Evolutionary conservation across 1,284 basidiomycete species (phyloP).

Genomic region (Cutaneotrichosporon daszewskae): DNA sequence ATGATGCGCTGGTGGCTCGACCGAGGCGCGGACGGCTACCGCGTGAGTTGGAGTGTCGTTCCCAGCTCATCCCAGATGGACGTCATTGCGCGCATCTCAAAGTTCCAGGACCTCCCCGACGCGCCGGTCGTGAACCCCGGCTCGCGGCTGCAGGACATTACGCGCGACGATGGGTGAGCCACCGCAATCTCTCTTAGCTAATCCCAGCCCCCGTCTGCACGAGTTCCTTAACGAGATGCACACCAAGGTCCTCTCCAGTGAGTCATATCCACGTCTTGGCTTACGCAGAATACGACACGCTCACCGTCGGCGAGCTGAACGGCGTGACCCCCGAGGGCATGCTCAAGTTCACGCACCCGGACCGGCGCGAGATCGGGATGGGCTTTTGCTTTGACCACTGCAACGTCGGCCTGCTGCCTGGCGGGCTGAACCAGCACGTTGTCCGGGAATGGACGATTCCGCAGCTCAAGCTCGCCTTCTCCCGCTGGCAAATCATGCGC

Average conservation of each 20-base stretch:
- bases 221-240: constrained; percentile 66
- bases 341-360: constrained; percentile 57
- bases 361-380: constrained; percentile 51
- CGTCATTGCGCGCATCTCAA: constrained; percentile 6
- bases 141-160: constrained; percentile 54
- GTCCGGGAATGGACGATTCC: constrained; percentile 52
- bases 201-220: constrained; percentile 62
- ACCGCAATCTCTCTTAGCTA: no score
- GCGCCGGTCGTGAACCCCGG: constrained; percentile 55
- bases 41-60: constrained; percentile 6
- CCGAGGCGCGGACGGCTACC: constrained; percentile 50
- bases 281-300: neutral
- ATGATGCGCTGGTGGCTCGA: constrained; percentile 51
- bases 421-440: neutral
- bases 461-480: constrained; percentile 57
- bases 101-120: constrained; percentile 57
- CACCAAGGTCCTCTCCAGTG: constrained; percentile 50
- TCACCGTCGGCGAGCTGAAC: constrained; percentile 41
- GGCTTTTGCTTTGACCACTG: constrained; percentile 32
- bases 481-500: constrained; percentile 58
- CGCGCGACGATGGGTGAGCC: constrained; percentile 59
- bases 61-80: constrained; percentile 1
- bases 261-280: neutral
- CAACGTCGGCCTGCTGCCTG: neutral
- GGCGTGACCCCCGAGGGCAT: constrained; percentile 54